phyloP scores from a whole-genome alignment of 108 stramenopile genomes.

The Fragilaria crotonensis region DNA sequence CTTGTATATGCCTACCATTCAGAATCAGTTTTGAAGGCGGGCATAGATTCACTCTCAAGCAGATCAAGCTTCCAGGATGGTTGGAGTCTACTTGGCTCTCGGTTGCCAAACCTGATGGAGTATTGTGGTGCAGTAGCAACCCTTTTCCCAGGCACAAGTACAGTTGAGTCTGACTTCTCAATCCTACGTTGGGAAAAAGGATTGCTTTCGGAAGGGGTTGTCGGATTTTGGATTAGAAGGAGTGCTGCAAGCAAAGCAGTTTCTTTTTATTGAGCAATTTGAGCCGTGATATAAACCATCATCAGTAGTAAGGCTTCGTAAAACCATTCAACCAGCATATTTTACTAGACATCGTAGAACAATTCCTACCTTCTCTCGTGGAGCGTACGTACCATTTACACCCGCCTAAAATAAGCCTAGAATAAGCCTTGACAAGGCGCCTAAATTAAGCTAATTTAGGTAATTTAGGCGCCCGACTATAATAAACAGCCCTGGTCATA shows the following conservation, averaged over 20 bases:
- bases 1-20: not conserved
- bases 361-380: no score
- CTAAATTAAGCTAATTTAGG: no score
- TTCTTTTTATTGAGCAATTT: no score
- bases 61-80: not conserved
- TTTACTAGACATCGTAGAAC: no score
- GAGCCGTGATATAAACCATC: no score
- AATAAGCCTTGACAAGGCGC: no score
- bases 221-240: constrained; percentile 1
- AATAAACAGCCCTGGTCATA: no score
- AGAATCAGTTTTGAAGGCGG: not conserved
- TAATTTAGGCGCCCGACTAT: no score
- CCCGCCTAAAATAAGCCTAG: no score
- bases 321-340: no score
- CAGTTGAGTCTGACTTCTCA: constrained; percentile 5
- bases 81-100: not conserved
- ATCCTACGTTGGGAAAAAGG: constrained; percentile 1
- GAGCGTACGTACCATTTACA: no score
- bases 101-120: not conserved
- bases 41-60: not conserved
- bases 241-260: constrained; percentile 5
- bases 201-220: not conserved
- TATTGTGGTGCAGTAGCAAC: constrained; percentile 1
- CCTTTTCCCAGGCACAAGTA: not conserved
- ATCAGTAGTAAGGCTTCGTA: no score